Percentiles rank a stretch among this genome's conserved stretches.
Conservation (phyloP, 2,329 filamentous ascomycete genomes). For the Eutypella sp. region DNA sequence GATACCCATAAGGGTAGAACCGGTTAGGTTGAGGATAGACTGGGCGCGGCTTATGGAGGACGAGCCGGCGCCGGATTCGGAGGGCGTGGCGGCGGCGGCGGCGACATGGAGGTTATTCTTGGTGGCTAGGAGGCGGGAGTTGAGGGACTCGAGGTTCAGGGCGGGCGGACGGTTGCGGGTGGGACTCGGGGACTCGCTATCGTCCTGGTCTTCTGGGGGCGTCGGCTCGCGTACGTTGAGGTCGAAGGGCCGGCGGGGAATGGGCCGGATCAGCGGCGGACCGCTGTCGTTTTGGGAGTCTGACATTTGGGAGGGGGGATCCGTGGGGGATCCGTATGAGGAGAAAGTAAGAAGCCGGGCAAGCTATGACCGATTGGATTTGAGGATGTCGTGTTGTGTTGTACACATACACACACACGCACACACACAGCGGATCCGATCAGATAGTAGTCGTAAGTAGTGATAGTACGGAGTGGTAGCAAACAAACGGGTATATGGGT, state of each 20-base stretch:
- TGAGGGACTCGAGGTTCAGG: slow-evolving; percentile 31
- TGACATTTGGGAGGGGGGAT: slow-evolving; percentile 8
- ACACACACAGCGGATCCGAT: too few relatives aligned
- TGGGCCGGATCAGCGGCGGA: slow-evolving; percentile 60
- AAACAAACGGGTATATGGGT: too few relatives aligned
- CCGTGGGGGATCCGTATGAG: not conserved
- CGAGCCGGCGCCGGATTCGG: slow-evolving; percentile 26
- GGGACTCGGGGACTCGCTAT: slow-evolving; percentile 29
- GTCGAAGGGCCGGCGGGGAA: slow-evolving; percentile 68
- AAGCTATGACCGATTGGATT: not conserved
- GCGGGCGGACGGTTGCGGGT: slow-evolving; percentile 33
- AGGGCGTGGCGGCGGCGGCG: slow-evolving; percentile 2
- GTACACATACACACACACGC: too few relatives aligned
- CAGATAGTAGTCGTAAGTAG: too few relatives aligned
- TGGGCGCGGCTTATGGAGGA: slow-evolving; percentile 60
- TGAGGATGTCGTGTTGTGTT: not conserved
- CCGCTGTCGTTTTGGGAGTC: slow-evolving; percentile 28
- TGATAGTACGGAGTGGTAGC: too few relatives aligned
- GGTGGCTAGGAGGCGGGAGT: slow-evolving; percentile 23
- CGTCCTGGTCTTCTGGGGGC: slow-evolving; percentile 28
- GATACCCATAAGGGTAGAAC: slow-evolving; percentile 86
- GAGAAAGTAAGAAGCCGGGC: not conserved
- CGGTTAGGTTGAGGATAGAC: slow-evolving; percentile 80
- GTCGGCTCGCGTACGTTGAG: slow-evolving; percentile 45
- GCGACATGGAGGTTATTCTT: slow-evolving; percentile 7